Conservation (phyloP, 768 basidiomycete genomes). For the Collybia sp. region DNA sequence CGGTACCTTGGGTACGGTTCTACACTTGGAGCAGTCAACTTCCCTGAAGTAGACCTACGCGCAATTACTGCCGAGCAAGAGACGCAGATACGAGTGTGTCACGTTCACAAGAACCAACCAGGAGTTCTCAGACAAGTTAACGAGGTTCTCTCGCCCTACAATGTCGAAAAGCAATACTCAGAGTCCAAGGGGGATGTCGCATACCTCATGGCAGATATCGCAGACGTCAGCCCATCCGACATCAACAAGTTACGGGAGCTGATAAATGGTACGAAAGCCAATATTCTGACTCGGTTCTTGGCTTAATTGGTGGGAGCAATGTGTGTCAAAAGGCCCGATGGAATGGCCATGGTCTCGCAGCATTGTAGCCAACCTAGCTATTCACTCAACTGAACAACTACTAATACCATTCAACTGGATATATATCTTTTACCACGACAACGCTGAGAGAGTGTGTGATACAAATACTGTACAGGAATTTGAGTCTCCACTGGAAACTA, state of each 20-base stretch:
- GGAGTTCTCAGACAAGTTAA: constrained; percentile 95
- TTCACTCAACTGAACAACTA: constrained; percentile 31
- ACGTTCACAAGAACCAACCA: constrained; percentile 93
- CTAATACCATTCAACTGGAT: constrained; percentile 1
- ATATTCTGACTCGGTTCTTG: constrained; percentile 87
- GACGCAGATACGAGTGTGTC: constrained; percentile 82
- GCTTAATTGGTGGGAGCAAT: constrained; percentile 30
- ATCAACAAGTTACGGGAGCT: constrained; percentile 72
- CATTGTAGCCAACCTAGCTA: constrained; percentile 15
- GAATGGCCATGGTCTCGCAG: background rate
- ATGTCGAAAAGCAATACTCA: constrained; percentile 99
- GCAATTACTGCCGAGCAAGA: constrained; percentile 84
- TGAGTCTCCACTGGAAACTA: background rate
- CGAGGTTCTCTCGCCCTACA: constrained; percentile 89
- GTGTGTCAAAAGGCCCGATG: no score
- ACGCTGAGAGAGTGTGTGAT: no score
- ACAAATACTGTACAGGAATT: no score
- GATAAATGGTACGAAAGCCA: constrained; percentile 76
- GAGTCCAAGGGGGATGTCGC: constrained; percentile 92
- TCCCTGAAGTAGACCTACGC: constrained; percentile 97
- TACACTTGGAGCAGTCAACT: constrained; percentile 92
- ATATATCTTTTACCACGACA: background rate
- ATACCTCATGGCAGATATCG: constrained; percentile 97
- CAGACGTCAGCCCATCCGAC: constrained; percentile 79
- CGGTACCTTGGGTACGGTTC: constrained; percentile 94